phyloP scores from a whole-genome alignment of 2,329 filamentous ascomycete species.

The Pyrenochaeta sp. region DNA sequence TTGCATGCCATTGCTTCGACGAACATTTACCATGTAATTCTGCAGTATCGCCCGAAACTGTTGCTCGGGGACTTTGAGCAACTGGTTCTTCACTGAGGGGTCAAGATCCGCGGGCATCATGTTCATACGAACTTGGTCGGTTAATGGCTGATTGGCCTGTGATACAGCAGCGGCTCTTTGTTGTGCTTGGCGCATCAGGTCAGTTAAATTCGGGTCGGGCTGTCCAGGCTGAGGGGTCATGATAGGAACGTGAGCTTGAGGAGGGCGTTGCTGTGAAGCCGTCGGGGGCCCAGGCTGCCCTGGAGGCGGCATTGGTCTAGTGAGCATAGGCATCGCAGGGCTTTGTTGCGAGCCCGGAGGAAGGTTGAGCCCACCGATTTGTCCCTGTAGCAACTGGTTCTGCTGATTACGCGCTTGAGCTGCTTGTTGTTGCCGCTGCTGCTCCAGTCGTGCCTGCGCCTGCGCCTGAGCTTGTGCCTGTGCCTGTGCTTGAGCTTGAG shows the following conservation, averaged over 20 bases:
- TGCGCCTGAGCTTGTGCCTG: slow-evolving; percentile 39
- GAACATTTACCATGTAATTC: slow-evolving; percentile 32
- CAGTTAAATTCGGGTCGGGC: slow-evolving; percentile 38
- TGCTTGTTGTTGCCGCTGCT: slow-evolving; percentile 49
- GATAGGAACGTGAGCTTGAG: slow-evolving; percentile 45
- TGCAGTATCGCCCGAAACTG: slow-evolving; percentile 42
- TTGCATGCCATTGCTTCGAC: slow-evolving; percentile 33
- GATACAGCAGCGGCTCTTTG: slow-evolving; percentile 42
- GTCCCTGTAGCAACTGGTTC: slow-evolving; percentile 40
- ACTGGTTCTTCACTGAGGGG: slow-evolving; percentile 38
- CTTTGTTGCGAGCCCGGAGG: slow-evolving; percentile 52
- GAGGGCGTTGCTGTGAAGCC: slow-evolving; percentile 48
- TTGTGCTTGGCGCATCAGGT: slow-evolving; percentile 46
- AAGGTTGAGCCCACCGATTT: slow-evolving; percentile 55
- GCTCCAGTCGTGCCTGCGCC: slow-evolving; percentile 40
- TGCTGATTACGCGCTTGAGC: slow-evolving; percentile 40
- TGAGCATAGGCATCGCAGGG: slow-evolving; percentile 60
- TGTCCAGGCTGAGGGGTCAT: slow-evolving; percentile 46
- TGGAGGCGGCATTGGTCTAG: slow-evolving; percentile 57
- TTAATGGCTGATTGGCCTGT: slow-evolving; percentile 38
- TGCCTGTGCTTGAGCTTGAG: slow-evolving; percentile 33
- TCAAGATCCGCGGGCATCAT: slow-evolving; percentile 45
- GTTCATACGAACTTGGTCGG: slow-evolving; percentile 42
- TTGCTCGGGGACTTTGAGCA: slow-evolving; percentile 46
- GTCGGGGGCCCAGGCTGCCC: slow-evolving; percentile 50